Base-by-base conservation (phyloP, 2,329 filamentous ascomycete genomes). In the Colletotrichum somersetense region DNA sequence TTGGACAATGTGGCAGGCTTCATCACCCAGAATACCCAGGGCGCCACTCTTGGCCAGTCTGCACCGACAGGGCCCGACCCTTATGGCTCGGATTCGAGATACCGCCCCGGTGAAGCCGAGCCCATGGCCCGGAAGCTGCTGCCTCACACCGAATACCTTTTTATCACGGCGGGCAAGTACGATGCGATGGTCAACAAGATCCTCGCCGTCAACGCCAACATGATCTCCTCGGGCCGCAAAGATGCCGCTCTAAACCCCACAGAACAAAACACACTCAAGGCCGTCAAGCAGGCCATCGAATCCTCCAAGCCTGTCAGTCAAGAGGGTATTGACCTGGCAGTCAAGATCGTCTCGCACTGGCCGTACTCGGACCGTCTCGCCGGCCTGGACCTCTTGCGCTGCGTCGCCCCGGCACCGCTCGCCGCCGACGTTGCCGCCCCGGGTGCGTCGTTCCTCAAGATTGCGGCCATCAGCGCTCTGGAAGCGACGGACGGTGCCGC, bases 1-100 rank as follows among this genome's bases (percentile, higher is more conserved):
- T 87, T 98, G 18, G 96, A 98, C 76, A 93, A 95, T 79, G 95
- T 98, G 20, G 94, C 95, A 8, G 93, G 96, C 75, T 98, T 98
- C 81, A 97, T 99, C 76, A 89, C 93, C 12, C 88, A 92, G 67
- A 98, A 98, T 78, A 97, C 95, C 0, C 90, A 96, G 82, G 95
- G 95, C 4, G 92, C 94, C 10, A 94, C 91, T 0, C 83, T 97
- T n/a, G 94, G 94, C 1, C 88, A 91, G 75, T 79, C 85, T 20
- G 83, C 87, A 59, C 76, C 84, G 5, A 77, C 84, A 56, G 80
- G 85, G 2, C 84, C 89, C 44, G 93, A 97, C 81, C 92, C 94
- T 0, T 94, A 91, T 84, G 94, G 94, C 8, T 91, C 91, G 23
- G 94, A 96, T 75, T 89, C 90, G 65, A 87, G 93, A 75, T 97